phyloP scores from a whole-genome alignment of 1,284 basidiomycete species.

The Austropuccinia psidii region DNA sequence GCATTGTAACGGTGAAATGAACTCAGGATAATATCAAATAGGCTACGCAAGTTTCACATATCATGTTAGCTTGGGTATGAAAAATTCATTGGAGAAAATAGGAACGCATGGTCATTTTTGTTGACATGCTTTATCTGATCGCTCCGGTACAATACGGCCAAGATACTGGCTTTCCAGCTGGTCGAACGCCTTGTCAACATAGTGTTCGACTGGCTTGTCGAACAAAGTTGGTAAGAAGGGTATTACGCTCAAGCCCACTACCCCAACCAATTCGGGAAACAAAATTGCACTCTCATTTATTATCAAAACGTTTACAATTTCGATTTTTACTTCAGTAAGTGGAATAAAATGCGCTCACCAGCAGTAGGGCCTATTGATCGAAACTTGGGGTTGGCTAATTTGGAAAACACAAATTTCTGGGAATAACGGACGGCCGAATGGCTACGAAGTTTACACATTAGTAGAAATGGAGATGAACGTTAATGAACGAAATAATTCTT shows the following conservation, averaged over 20 bases:
- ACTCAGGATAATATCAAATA: too few species aligned
- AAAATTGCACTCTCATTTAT: background rate
- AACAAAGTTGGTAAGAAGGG: slow-evolving; percentile 45
- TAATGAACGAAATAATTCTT: too few species aligned
- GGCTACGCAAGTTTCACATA: too few species aligned
- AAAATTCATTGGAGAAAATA: too few species aligned
- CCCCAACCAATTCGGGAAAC: background rate
- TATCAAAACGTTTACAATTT: background rate
- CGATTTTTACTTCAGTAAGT: too few species aligned
- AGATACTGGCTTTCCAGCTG: slow-evolving; percentile 40
- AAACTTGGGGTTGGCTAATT: slow-evolving; percentile 40
- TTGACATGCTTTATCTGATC: background rate
- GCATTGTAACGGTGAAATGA: too few species aligned
- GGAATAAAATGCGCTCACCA: background rate
- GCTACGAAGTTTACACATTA: background rate
- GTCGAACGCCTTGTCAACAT: slow-evolving; percentile 45
- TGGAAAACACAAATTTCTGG: slow-evolving; percentile 46
- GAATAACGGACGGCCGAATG: slow-evolving; percentile 42
- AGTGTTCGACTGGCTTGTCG: slow-evolving; percentile 46
- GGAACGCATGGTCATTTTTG: too few species aligned
- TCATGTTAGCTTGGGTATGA: too few species aligned
- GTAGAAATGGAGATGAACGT: background rate
- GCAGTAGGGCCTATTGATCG: slow-evolving; percentile 44
- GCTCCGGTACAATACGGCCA: slow-evolving; percentile 1
- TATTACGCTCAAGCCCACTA: slow-evolving; percentile 43